These are phyloP conservation scores for Phytophthora sp. DNA, from an alignment of 352 stramenopile species.

Conservation along the genomic window DNA sequence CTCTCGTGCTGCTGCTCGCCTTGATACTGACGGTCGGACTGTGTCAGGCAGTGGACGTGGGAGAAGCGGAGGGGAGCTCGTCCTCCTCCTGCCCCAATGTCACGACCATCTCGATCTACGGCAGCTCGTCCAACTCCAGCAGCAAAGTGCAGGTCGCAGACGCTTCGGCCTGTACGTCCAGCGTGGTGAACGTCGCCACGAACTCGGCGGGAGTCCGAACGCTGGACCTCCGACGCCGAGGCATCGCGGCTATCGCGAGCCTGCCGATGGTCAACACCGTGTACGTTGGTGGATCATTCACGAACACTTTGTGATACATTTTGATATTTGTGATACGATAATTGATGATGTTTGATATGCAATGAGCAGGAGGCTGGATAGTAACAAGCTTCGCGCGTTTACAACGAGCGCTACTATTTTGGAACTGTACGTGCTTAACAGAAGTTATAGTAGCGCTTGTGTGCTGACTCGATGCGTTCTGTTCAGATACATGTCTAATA, in stretches of 20 bases:
- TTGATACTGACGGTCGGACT: conserved; percentile 5
- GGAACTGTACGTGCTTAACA: conserved; percentile 26
- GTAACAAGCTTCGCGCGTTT: conserved; percentile 36
- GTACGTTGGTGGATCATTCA: conserved; percentile 31
- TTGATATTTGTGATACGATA: not conserved
- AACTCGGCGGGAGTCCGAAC: conserved; percentile 3
- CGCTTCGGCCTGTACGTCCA: conserved; percentile 25
- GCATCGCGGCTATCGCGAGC: conserved; percentile 33
- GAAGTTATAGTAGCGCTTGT: not conserved
- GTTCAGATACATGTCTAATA: conserved; percentile 40
- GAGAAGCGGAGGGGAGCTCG: conserved; percentile 28
- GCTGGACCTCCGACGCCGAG: conserved; percentile 30
- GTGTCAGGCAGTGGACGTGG: conserved; percentile 35
- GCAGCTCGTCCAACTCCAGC: conserved; percentile 22
- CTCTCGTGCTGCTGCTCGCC: conserved; percentile 8
- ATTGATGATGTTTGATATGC: not conserved
- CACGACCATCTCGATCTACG: conserved; percentile 32
- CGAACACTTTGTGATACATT: too few relatives aligned
- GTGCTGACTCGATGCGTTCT: not conserved
- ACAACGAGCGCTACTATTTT: conserved; percentile 24
- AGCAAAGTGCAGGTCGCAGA: conserved; percentile 27
- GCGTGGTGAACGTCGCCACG: conserved; percentile 21
- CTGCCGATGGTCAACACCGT: conserved; percentile 26
- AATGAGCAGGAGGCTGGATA: conserved; percentile 34
- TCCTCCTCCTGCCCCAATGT: conserved; percentile 36